Evolutionary conservation across 2,329 filamentous ascomycete genomes (phyloP).

Genomic region (Xylariaceae sp.): DNA sequence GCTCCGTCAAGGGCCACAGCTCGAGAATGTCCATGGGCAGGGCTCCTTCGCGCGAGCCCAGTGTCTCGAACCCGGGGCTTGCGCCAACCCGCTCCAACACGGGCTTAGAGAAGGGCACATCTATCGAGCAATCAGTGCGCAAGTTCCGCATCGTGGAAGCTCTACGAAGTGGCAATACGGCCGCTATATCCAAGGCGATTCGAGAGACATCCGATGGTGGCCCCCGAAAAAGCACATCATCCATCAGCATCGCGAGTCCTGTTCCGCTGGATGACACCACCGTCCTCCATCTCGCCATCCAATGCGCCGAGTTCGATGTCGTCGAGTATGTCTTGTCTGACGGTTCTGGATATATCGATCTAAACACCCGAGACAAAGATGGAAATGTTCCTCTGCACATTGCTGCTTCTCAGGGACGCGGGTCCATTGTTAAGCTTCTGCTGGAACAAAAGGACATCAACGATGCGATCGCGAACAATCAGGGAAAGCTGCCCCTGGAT

Average conservation of each 20-base stretch:
- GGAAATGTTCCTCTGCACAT: constrained; percentile 92
- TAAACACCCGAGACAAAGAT: constrained; percentile 88
- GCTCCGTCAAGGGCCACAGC: constrained; percentile 37
- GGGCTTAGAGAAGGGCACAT: constrained; percentile 39
- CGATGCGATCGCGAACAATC: constrained; percentile 79
- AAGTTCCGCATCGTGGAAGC: constrained; percentile 95
- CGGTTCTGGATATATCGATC: constrained; percentile 62
- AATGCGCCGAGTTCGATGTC: constrained; percentile 88
- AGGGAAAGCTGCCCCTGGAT: constrained; percentile 81
- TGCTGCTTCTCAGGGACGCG: constrained; percentile 76
- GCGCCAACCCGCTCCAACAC: constrained; percentile 16
- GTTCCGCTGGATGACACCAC: constrained; percentile 72
- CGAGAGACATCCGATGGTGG: constrained; percentile 56
- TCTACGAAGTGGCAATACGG: constrained; percentile 83
- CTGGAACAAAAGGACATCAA: constrained; percentile 82
- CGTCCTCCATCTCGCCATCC: constrained; percentile 87
- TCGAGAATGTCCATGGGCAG: constrained; percentile 46
- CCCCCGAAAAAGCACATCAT: constrained; percentile 53
- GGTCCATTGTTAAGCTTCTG: constrained; percentile 75
- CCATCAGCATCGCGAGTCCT: constrained; percentile 39
- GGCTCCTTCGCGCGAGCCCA: constrained; percentile 30
- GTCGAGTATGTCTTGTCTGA: constrained; percentile 92
- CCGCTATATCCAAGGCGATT: constrained; percentile 82
- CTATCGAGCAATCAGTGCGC: constrained; percentile 87
- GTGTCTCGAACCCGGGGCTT: constrained; percentile 5